These are phyloP conservation scores for Phoenix roebelenii DNA, from an alignment of 176 grass and related monocot genomes.

Conservation along the genomic window DNA sequence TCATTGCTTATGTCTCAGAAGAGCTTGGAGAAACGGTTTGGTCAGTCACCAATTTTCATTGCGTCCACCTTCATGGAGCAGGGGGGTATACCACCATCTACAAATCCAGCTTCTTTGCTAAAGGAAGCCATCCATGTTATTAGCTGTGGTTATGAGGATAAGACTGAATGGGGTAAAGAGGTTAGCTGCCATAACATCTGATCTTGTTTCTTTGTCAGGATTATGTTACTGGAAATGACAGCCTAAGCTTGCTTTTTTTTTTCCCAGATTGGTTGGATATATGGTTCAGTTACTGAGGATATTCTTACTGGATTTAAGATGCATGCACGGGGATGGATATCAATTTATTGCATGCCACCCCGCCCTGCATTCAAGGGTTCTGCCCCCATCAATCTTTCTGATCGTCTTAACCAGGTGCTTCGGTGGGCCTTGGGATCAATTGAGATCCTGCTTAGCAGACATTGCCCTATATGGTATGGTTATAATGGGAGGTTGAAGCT, in stretches of 20 bases:
- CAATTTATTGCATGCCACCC: constrained; percentile 82
- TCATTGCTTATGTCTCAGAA: constrained; percentile 15
- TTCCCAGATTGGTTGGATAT: constrained; percentile 91
- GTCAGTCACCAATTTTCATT: constrained; percentile 85
- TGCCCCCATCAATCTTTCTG: constrained; percentile 71
- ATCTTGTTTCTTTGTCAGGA: too few species aligned
- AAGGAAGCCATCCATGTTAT: constrained; percentile 91
- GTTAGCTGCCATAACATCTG: constrained; percentile 24
- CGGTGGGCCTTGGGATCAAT: constrained; percentile 84
- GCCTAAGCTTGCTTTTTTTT: constrained; percentile 4
- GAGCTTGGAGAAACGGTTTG: constrained; percentile 23
- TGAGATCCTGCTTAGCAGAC: constrained; percentile 76
- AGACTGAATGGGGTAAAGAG: constrained; percentile 94
- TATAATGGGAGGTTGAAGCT: constrained; percentile 64
- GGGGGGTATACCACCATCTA: constrained; percentile 85
- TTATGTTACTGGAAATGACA: too few species aligned
- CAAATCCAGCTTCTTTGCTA: constrained; percentile 65
- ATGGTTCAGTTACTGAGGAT: constrained; percentile 80
- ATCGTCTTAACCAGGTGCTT: constrained; percentile 87
- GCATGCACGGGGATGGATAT: constrained; percentile 81
- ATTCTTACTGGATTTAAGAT: constrained; percentile 87
- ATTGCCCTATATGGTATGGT: constrained; percentile 94
- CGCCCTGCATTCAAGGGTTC: constrained; percentile 52
- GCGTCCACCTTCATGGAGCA: constrained; percentile 94
- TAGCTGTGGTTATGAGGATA: constrained; percentile 87